These are phyloP conservation scores for Schwanniomyces polymorphus DNA, from an alignment of 805 yeast genomes.

Conservation along the genomic window DNA sequence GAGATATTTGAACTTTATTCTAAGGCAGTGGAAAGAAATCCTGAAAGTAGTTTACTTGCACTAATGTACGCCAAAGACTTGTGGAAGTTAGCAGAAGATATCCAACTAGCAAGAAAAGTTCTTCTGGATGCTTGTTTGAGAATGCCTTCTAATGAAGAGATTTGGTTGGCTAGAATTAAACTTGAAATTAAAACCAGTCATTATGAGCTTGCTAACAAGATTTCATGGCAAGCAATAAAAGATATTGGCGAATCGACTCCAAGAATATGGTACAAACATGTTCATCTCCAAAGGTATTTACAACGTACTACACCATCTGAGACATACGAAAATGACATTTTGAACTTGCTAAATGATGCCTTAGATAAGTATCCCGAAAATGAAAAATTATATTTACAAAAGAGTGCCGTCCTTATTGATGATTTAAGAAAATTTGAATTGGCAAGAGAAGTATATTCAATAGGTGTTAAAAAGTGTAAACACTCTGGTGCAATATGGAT, in stretches of 20 bases:
- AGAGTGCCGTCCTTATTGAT: conserved; percentile 52
- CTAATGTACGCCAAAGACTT: conserved; percentile 73
- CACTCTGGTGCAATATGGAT: conserved; percentile 54
- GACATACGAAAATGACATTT: conserved; percentile 4
- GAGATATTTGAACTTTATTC: conserved; percentile 44
- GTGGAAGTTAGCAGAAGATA: conserved; percentile 51
- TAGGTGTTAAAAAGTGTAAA: conserved; percentile 53
- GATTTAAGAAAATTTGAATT: conserved; percentile 23
- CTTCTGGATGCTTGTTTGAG: conserved; percentile 46
- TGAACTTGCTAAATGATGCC: conserved; percentile 43
- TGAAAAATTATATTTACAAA: conserved; percentile 59
- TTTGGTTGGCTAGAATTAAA: conserved; percentile 75
- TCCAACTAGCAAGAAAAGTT: conserved; percentile 52
- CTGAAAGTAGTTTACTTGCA: conserved; percentile 50
- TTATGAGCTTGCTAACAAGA: conserved; percentile 37
- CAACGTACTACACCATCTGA: conserved; percentile 1
- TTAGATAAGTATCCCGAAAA: conserved; percentile 47
- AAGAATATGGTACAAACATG: conserved; percentile 61
- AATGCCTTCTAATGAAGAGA: conserved; percentile 48
- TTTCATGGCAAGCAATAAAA: conserved; percentile 22
- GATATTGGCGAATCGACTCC: conserved; percentile 27
- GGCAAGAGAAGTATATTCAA: conserved; percentile 49
- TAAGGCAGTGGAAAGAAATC: conserved; percentile 50
- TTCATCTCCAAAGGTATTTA: conserved; percentile 21
- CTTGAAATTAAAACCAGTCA: conserved; percentile 50